phyloP scores from a whole-genome alignment of 2,329 filamentous ascomycete species.

The Botrytis cinerea region DNA sequence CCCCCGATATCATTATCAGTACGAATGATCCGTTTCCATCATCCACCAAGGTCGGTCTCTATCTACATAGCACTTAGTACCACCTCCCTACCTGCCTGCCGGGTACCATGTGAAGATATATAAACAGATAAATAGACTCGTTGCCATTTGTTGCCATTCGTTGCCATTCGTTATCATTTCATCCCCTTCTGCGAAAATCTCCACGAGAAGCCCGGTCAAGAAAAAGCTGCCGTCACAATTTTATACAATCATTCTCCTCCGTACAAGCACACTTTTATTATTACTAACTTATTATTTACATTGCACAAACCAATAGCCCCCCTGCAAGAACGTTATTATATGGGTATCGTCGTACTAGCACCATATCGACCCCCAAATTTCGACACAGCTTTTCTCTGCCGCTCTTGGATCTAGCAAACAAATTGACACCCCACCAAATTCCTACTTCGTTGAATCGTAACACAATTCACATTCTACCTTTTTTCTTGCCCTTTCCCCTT shows the following conservation, averaged over 20 bases:
- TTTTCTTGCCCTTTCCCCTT: not conserved
- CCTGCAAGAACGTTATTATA: slow-evolving; percentile 16
- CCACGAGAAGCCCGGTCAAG: no score
- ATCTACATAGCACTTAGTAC: not conserved
- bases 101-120: not conserved
- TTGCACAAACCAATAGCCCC: not conserved
- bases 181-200: not conserved
- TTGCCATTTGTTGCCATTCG: not conserved
- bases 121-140: not conserved
- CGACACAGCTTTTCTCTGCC: slow-evolving; percentile 8
- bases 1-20: not conserved
- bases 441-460: slow-evolving; percentile 18
- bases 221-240: slow-evolving; percentile 3
- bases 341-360: slow-evolving; percentile 5
- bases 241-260: not conserved
- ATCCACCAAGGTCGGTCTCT: not conserved
- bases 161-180: not conserved
- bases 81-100: not conserved
- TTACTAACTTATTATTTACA: no score
- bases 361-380: slow-evolving; percentile 14
- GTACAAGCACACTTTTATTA: not conserved
- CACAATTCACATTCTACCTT: slow-evolving; percentile 13
- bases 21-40: not conserved
- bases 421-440: slow-evolving; percentile 21
- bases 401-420: slow-evolving; percentile 9